Percentiles rank a stretch among this genome's conserved stretches.
Evolutionary conservation across 768 basidiomycete species (phyloP).

Genomic region (Suillus luteus): DNA sequence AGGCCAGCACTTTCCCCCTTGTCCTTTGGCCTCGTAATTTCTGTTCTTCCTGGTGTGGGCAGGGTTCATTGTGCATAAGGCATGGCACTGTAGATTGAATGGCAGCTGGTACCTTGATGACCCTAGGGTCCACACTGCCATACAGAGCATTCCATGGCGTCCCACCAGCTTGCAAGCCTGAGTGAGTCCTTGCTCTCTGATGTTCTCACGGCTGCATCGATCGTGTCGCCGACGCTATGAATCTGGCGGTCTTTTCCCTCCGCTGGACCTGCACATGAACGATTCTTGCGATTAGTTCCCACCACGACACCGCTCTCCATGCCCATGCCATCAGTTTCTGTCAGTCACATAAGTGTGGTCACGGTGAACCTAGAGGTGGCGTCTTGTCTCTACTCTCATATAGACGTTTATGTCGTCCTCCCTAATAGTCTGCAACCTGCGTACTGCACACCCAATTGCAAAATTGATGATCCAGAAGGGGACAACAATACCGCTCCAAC

Average conservation of each 20-base stretch:
- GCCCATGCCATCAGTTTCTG: constrained; percentile 4
- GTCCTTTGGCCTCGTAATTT: constrained; percentile 3
- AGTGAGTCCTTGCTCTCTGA: constrained; percentile 1
- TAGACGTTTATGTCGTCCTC: not conserved
- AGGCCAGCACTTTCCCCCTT: constrained; percentile 17
- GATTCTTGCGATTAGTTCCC: not conserved
- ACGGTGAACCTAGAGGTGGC: constrained; percentile 7
- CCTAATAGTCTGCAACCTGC: constrained; percentile 18
- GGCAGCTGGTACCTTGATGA: constrained; percentile 12
- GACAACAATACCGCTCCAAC: constrained; percentile 14
- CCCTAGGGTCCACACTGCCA: constrained; percentile 3
- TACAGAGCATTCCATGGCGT: not conserved
- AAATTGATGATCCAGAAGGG: constrained; percentile 2
- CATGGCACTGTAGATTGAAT: constrained; percentile 10
- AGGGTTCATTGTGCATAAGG: constrained; percentile 8
- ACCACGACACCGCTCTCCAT: constrained; percentile 16
- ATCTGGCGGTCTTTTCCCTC: constrained; percentile 13
- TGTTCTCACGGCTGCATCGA: not conserved
- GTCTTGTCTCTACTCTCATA: too few species aligned
- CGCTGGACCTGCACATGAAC: constrained; percentile 17
- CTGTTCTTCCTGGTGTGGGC: constrained; percentile 23
- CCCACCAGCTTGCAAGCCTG: constrained; percentile 9
- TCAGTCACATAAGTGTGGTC: not conserved
- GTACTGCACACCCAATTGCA: constrained; percentile 4
- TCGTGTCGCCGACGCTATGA: constrained; percentile 8